phyloP scores from a whole-genome alignment of 1,284 basidiomycete genomes.

The Cryptococcus jaspeensis region DNA sequence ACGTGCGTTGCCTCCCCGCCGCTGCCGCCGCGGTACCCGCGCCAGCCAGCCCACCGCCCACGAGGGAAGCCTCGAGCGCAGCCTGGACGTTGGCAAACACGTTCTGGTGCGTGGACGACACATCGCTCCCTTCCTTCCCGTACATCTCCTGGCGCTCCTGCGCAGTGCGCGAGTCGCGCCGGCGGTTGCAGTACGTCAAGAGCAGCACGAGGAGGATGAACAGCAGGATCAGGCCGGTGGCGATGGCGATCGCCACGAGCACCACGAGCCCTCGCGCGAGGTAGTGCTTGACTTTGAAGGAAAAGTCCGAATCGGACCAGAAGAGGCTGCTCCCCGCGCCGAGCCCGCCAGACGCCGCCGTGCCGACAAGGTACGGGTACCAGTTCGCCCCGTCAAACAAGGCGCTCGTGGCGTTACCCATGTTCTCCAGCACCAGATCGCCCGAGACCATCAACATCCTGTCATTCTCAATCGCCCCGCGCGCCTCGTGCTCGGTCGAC shows the following conservation, averaged over 20 bases:
- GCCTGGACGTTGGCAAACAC: slow-evolving; percentile 83
- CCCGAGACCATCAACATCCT: slow-evolving; percentile 91
- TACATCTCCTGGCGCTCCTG: slow-evolving; percentile 52
- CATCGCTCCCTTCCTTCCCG: slow-evolving; percentile 61
- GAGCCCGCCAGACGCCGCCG: slow-evolving; percentile 64
- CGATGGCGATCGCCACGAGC: slow-evolving; percentile 93
- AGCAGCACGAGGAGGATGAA: slow-evolving; percentile 87
- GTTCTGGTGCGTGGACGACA: slow-evolving; percentile 61
- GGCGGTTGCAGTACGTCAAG: slow-evolving; percentile 58
- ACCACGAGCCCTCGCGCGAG: slow-evolving; percentile 91
- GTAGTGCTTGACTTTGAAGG: slow-evolving; percentile 69
- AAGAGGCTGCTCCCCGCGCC: slow-evolving; percentile 78
- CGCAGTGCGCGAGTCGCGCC: slow-evolving; percentile 56
- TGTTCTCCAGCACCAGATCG: slow-evolving; percentile 62
- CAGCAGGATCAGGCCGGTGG: slow-evolving; percentile 90
- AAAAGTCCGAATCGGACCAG: slow-evolving; percentile 72
- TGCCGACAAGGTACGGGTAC: slow-evolving; percentile 78
- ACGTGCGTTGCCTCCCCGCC: slow-evolving; percentile 7
- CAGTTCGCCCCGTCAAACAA: slow-evolving; percentile 82
- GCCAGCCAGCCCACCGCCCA: slow-evolving; percentile 16
- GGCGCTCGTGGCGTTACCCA: slow-evolving; percentile 77
- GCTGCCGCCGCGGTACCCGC: slow-evolving; percentile 26
- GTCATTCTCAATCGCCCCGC: slow-evolving; percentile 71
- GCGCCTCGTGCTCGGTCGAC: slow-evolving; percentile 63
- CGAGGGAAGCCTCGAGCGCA: slow-evolving; percentile 58